Conservation (phyloP, 345 rosid genomes). For the Turnera subulata region DNA sequence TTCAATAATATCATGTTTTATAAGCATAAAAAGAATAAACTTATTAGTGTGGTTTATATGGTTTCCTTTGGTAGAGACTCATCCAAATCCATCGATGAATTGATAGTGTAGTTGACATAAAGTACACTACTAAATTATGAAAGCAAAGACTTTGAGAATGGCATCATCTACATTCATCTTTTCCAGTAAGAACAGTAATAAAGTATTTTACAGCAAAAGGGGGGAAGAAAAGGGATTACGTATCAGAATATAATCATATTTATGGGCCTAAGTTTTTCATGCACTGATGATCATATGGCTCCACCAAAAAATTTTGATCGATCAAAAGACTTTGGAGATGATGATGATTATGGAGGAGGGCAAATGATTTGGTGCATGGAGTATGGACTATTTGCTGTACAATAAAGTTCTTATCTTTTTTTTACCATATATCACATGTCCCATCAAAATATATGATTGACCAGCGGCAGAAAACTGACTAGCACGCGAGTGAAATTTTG, state of each 20-base stretch:
- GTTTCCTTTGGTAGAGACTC: too few relatives aligned
- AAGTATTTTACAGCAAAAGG: neutral
- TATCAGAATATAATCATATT: conserved; percentile 27
- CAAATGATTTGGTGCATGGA: conserved; percentile 34
- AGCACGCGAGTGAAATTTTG: neutral
- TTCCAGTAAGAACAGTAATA: conserved; percentile 3
- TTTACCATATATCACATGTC: neutral
- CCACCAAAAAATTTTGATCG: conserved; percentile 20
- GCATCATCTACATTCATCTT: neutral
- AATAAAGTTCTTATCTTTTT: neutral
- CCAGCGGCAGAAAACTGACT: neutral
- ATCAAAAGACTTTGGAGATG: neutral
- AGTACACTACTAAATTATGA: neutral
- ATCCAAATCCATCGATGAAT: too few relatives aligned
- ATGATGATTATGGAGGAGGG: conserved; percentile 14
- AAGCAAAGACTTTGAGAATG: neutral
- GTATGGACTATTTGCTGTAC: neutral
- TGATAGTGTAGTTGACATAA: too few relatives aligned
- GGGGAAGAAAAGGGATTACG: neutral
- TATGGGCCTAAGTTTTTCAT: conserved; percentile 6
- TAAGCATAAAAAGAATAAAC: too few relatives aligned
- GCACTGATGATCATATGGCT: conserved; percentile 9
- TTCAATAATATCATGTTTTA: too few relatives aligned
- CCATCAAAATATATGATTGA: neutral
- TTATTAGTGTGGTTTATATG: too few relatives aligned